Percentiles rank a stretch among this genome's conserved stretches.
phyloP scores from a whole-genome alignment of 257 asterid genomes.

The Striga asiatica region DNA sequence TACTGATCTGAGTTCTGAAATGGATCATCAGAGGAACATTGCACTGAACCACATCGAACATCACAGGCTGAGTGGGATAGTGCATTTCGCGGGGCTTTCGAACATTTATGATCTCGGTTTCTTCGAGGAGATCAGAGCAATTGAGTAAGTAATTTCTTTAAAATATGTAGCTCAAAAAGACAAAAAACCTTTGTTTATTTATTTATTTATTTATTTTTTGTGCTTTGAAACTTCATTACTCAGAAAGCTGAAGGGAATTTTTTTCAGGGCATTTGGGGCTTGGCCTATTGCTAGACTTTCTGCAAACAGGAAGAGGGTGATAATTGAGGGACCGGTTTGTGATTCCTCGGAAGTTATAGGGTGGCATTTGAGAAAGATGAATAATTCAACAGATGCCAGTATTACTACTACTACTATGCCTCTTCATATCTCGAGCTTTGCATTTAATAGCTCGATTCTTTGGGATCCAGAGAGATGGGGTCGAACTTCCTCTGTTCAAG shows the following conservation, averaged over 20 bases:
- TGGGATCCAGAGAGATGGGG: constrained; percentile 99
- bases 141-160: constrained; percentile 45
- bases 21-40: constrained; percentile 74
- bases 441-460: constrained; percentile 81
- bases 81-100: constrained; percentile 76
- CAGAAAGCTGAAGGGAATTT: not conserved
- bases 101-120: constrained; percentile 71
- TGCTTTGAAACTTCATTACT: too few species aligned
- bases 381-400: constrained; percentile 29
- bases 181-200: too few species aligned
- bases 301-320: constrained; percentile 47
- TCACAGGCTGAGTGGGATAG: constrained; percentile 77
- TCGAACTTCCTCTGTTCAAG: constrained; percentile 63
- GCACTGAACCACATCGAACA: constrained; percentile 89
- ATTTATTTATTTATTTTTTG: too few species aligned
- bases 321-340: constrained; percentile 71
- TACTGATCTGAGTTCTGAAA: constrained; percentile 42
- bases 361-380: constrained; percentile 75
- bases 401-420: constrained; percentile 30
- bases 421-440: constrained; percentile 70
- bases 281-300: constrained; percentile 72
- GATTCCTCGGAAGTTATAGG: constrained; percentile 66
- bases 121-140: constrained; percentile 65
- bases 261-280: constrained; percentile 68
- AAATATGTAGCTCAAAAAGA: too few species aligned